Percentiles rank a stretch among this genome's conserved stretches.
phyloP scores from a whole-genome alignment of 2,329 filamentous ascomycete genomes.

The Cladobotryum mycophilum region DNA sequence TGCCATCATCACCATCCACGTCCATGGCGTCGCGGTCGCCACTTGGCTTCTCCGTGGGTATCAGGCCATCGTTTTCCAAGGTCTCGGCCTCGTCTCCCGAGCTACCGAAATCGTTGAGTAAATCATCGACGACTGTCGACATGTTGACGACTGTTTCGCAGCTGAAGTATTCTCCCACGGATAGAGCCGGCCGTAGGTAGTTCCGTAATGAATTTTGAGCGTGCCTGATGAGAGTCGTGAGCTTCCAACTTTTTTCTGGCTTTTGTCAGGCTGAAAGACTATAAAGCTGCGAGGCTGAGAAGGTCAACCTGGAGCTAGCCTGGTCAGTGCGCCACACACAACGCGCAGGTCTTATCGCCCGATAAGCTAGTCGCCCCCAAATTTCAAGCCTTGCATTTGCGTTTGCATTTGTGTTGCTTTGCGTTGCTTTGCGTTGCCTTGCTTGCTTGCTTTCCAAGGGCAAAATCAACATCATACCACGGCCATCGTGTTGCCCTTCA shows the following conservation, averaged over 20 bases:
- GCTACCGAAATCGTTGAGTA: conserved; percentile 64
- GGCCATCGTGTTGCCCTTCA: background rate
- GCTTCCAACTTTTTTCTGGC: conserved; percentile 6
- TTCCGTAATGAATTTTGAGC: background rate
- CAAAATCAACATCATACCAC: background rate
- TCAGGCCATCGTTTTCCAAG: conserved; percentile 45
- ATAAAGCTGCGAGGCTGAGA: conserved; percentile 19
- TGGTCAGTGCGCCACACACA: conserved; percentile 12
- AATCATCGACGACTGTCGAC: conserved; percentile 88
- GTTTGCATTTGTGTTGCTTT: no score
- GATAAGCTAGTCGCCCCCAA: conserved; percentile 10
- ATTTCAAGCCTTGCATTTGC: conserved; percentile 17
- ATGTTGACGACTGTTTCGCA: conserved; percentile 41
- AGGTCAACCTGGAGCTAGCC: conserved; percentile 15
- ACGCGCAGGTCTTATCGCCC: conserved; percentile 7
- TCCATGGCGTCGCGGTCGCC: conserved; percentile 43
- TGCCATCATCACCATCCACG: conserved; percentile 53
- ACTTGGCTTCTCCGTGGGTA: conserved; percentile 36
- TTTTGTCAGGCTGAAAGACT: conserved; percentile 14
- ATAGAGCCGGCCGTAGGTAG: background rate
- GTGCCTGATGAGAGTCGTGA: background rate
- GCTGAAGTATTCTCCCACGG: background rate
- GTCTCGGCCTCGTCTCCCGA: conserved; percentile 71
- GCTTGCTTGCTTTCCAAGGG: conserved; percentile 10
- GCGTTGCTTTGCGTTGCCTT: no score